Conservation (phyloP, 2,329 filamentous ascomycete species). For the Sporothrix variecibatus region DNA sequence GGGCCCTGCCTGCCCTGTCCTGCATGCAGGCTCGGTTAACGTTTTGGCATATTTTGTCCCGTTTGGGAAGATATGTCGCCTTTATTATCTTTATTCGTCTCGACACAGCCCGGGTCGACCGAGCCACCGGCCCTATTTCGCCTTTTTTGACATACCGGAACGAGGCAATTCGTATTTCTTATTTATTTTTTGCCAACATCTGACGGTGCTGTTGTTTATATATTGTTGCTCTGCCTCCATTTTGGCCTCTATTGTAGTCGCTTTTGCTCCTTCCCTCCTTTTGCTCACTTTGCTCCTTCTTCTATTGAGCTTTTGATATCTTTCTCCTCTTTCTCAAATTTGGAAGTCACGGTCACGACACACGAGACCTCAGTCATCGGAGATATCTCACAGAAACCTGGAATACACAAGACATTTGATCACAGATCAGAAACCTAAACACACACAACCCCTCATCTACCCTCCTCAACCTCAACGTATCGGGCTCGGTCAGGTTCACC, state of each 20-base stretch:
- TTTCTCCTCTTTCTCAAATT: neutral
- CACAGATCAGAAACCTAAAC: neutral
- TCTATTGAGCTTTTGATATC: neutral
- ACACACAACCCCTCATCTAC: neutral
- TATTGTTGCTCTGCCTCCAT: neutral
- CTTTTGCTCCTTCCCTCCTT: slow-evolving; percentile 3
- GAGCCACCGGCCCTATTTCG: slow-evolving; percentile 10
- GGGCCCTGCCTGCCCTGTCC: neutral
- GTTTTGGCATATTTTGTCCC: neutral
- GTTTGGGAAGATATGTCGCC: slow-evolving; percentile 7
- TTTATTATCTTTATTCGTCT: neutral
- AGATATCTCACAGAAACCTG: neutral
- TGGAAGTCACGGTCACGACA: neutral
- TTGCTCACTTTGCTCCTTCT: neutral
- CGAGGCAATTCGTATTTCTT: neutral
- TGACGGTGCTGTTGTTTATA: slow-evolving; percentile 10
- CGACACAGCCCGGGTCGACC: slow-evolving; percentile 13
- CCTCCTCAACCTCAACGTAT: neutral
- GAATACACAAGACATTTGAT: neutral
- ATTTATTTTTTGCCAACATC: neutral
- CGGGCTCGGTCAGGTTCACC: slow-evolving; percentile 17
- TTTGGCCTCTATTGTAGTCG: neutral
- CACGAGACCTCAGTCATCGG: neutral
- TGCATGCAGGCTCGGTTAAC: neutral
- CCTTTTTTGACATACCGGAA: neutral